Evolutionary conservation across 148 eudicot species (phyloP).

Genomic region (Simmondsia chinensis): DNA sequence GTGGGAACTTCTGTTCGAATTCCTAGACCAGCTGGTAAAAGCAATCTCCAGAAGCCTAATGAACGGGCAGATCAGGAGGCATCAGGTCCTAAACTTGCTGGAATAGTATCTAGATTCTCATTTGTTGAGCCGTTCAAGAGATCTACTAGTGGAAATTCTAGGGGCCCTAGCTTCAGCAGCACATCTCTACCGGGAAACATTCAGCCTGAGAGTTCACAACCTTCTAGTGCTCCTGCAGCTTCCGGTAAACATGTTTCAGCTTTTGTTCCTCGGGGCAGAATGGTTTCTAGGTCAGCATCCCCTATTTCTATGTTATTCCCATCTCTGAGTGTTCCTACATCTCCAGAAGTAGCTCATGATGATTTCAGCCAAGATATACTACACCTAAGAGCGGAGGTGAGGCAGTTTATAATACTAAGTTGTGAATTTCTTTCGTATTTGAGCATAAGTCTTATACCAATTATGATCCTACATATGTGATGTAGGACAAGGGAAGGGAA

Average conservation of each 20-base stretch:
- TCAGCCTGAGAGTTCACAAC: conserved; percentile 25
- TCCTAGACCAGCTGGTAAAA: conserved; percentile 42
- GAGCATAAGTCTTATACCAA: too few species aligned
- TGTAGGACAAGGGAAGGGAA: too few species aligned
- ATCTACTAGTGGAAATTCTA: conserved; percentile 32
- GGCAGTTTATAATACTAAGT: background rate
- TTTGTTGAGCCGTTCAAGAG: conserved; percentile 39
- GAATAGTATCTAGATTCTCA: conserved; percentile 31
- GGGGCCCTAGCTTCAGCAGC: conserved; percentile 23
- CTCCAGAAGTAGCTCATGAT: conserved; percentile 38
- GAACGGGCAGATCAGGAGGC: conserved; percentile 46
- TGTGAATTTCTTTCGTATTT: too few species aligned
- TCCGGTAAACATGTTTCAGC: conserved; percentile 32
- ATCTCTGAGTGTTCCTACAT: conserved; percentile 17
- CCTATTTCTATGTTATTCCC: conserved; percentile 35
- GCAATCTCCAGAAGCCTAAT: conserved; percentile 21
- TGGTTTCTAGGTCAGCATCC: conserved; percentile 53
- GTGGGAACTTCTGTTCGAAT: conserved; percentile 23
- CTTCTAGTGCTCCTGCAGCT: conserved; percentile 28
- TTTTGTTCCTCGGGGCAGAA: conserved; percentile 61
- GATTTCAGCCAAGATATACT: conserved; percentile 40
- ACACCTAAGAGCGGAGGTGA: conserved; percentile 64
- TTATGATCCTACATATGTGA: too few species aligned
- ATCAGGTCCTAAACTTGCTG: conserved; percentile 24
- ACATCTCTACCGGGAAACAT: conserved; percentile 26